Evolutionary conservation across 495 filamentous ascomycete species (phyloP), one percentile per base, ranked within the genome.

Genomic region (Hyphodiscus hymeniophilus): DNA sequence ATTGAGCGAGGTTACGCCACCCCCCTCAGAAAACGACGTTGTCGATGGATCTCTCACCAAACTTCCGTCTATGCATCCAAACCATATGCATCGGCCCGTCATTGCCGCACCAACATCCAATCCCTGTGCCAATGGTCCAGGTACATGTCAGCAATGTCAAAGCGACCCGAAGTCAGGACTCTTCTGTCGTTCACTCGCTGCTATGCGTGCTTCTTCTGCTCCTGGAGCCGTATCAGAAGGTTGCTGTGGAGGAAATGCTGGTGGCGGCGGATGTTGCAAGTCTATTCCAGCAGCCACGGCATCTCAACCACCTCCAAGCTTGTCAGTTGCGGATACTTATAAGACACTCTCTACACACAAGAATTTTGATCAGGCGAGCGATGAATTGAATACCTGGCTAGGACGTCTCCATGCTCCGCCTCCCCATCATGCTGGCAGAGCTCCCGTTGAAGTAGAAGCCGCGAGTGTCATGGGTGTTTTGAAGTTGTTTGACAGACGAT

Each of bases 401-500:
- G 81, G 84, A 1, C 82, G 82, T 59, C 76, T 91, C 5, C 72
- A 80, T 52, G 79, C 84, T 12, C 68, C 81, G 8, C 73, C 71
- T 24, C 63, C 45, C 53, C 57, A 20, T 33, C 46, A 63, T 20
- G 43, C 59, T 26, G 60, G 63, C 49, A 70, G 80, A 48, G 74
- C 74, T 17, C 81, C 84, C 5, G 78, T 88, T 54, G 84, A 91
- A 59, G 81, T 94, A 7, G 87, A 94, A 59, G 84, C 87, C 1
- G 86, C 85, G 3, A 89, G 84, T 60, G 86, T 94, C 21, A 89
- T 91, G 82, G 80, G 81, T 32, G 87, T 92, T 23, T 62, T 94
- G 46, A 86, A 84, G 53, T 81, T 82, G 47, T 88, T 94, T 59
- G 88, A 94, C 59, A 74, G 86, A 31, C 63, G 87, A 32, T 94